Percentiles rank a stretch among this genome's conserved stretches.
These are phyloP conservation scores for Tripterygium wilfordii DNA, from an alignment of 177 flowering plant genomes.

Conservation along the genomic window DNA sequence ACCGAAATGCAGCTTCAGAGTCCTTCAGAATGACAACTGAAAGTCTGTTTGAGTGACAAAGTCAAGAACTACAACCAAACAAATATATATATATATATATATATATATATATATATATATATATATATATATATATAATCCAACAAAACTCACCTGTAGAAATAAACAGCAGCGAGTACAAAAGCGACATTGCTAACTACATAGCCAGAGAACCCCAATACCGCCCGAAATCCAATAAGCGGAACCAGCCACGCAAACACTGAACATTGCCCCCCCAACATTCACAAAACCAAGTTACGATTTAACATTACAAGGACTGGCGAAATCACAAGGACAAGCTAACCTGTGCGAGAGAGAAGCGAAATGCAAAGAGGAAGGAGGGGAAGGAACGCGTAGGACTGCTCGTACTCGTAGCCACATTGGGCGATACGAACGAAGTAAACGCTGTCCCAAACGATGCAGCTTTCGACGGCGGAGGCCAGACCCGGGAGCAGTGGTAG, in stretches of 20 bases:
- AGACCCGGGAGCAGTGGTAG: slow-evolving; percentile 32
- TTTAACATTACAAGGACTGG: no score
- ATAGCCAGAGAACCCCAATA: slow-evolving; percentile 75
- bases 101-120: no score
- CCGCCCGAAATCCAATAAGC: slow-evolving; percentile 76
- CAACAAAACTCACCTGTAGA: slow-evolving; percentile 60
- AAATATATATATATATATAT: no score
- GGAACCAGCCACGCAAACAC: slow-evolving; percentile 73
- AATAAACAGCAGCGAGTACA: slow-evolving; percentile 61
- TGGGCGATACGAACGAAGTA: slow-evolving; percentile 76
- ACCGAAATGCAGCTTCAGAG: slow-evolving; percentile 52
- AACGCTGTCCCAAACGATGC: slow-evolving; percentile 90
- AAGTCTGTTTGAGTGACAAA: no score
- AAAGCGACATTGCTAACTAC: slow-evolving; percentile 65
- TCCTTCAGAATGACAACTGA: slow-evolving; percentile 78
- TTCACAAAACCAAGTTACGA: no score
- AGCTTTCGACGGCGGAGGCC: slow-evolving; percentile 50
- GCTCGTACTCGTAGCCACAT: slow-evolving; percentile 97
- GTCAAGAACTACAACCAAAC: no score
- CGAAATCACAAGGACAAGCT: no score
- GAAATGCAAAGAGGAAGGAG: slow-evolving; percentile 57
- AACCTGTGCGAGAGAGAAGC: slow-evolving; percentile 53
- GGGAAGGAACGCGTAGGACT: slow-evolving; percentile 89
- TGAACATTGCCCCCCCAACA: no score
- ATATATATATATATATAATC: no score